Conservation (phyloP, 2,329 filamentous ascomycete genomes). For the Coleophoma eucalyptorum region DNA sequence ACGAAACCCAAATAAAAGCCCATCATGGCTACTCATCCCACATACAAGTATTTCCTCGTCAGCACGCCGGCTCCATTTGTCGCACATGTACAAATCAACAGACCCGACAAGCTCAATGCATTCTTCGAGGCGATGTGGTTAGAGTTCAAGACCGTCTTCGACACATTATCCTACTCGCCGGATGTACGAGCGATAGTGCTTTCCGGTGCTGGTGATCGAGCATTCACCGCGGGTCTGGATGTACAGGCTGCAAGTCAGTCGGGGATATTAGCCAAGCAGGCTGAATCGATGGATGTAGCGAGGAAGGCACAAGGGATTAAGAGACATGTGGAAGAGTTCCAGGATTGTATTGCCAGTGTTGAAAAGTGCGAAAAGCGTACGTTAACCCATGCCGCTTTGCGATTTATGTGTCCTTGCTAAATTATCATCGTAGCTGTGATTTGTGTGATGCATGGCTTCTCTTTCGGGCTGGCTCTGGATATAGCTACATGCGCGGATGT, state of each 20-base stretch:
- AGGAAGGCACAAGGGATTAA: constrained; percentile 60
- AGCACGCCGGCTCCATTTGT: constrained; percentile 70
- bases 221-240: constrained; percentile 85
- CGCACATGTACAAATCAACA: constrained; percentile 89
- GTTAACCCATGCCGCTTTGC: constrained; percentile 23
- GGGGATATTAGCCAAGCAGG: constrained; percentile 34
- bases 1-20: too few species aligned
- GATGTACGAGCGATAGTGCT: constrained; percentile 75
- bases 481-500: constrained; percentile 68
- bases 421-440: constrained; percentile 62
- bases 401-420: not conserved
- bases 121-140: constrained; percentile 85
- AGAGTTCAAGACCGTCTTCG: constrained; percentile 72
- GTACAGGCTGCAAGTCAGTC: constrained; percentile 64
- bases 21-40: too few species aligned
- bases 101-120: constrained; percentile 81
- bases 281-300: constrained; percentile 49
- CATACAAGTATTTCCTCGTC: constrained; percentile 45
- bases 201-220: constrained; percentile 75
- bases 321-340: constrained; percentile 73
- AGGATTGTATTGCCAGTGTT: constrained; percentile 69
- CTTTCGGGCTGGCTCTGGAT: constrained; percentile 76
- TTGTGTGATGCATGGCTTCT: constrained; percentile 73
- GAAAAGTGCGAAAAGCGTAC: constrained; percentile 86
- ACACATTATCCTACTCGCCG: constrained; percentile 65